phyloP scores from a whole-genome alignment of 805 yeast species.

The Cyberlindnera samutprakarnensis region DNA sequence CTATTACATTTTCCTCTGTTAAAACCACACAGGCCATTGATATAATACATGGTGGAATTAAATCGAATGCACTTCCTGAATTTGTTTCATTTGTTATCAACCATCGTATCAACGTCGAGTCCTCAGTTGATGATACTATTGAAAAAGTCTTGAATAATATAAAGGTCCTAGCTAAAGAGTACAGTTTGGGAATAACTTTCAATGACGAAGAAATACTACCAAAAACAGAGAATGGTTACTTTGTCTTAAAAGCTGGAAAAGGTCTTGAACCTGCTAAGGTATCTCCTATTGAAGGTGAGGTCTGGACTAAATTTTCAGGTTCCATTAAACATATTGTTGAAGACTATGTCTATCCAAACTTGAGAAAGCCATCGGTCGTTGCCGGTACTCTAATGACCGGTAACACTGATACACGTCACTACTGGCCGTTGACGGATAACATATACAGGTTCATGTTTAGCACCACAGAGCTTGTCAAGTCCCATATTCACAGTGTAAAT shows the following conservation, averaged over 20 bases:
- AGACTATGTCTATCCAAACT: slow-evolving; percentile 28
- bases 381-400: slow-evolving; percentile 10
- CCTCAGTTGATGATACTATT: slow-evolving; percentile 24
- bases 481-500: slow-evolving; percentile 13
- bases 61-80: slow-evolving; percentile 64
- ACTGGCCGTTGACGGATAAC: slow-evolving; percentile 13
- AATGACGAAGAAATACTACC: slow-evolving; percentile 2
- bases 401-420: slow-evolving; percentile 12
- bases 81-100: slow-evolving; percentile 40
- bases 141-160: slow-evolving; percentile 29
- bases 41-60: slow-evolving; percentile 54
- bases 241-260: slow-evolving; percentile 25
- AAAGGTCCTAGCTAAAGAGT: slow-evolving; percentile 31
- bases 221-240: slow-evolving; percentile 30
- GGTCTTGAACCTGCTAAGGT: slow-evolving; percentile 44
- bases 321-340: slow-evolving; percentile 52
- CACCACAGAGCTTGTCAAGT: slow-evolving; percentile 4
- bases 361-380: slow-evolving; percentile 6
- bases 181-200: slow-evolving; percentile 22
- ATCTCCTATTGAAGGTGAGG: slow-evolving; percentile 36
- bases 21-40: slow-evolving; percentile 40
- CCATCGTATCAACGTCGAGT: slow-evolving; percentile 48
- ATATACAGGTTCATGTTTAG: slow-evolving; percentile 12
- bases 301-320: slow-evolving; percentile 53
- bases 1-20: slow-evolving; percentile 36